A percentile compares a stretch with the other conserved stretches of the same genome.
phyloP scores from a whole-genome alignment of 257 asterid genomes.

The Ilex aquifolium region DNA sequence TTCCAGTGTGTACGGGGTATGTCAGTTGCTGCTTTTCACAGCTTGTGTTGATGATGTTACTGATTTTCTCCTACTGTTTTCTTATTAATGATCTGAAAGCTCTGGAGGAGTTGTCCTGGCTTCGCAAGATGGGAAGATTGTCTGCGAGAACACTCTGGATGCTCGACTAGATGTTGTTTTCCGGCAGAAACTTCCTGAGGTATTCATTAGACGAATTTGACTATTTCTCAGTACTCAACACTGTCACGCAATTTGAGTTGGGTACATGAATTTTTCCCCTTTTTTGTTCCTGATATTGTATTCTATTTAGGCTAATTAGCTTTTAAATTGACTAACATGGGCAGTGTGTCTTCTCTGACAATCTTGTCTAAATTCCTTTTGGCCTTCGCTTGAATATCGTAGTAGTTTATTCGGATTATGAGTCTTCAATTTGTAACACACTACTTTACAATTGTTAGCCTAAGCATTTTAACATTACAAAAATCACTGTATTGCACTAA shows the following conservation, averaged over 20 bases:
- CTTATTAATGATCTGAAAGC: conserved; percentile 11
- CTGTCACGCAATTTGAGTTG: not conserved
- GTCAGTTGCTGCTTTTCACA: too few species aligned
- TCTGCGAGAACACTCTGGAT: conserved; percentile 41
- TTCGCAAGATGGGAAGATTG: conserved; percentile 47
- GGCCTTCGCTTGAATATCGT: too few species aligned
- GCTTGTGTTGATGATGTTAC: not conserved
- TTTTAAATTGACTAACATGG: not conserved
- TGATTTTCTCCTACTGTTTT: not conserved
- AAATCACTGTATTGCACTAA: too few species aligned
- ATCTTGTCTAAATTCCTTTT: too few species aligned
- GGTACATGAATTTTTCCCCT: not conserved
- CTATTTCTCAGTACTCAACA: not conserved
- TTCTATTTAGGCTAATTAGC: not conserved
- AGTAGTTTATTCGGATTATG: too few species aligned
- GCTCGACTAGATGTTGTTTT: conserved; percentile 36
- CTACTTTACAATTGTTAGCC: too few species aligned
- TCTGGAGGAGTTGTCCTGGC: conserved; percentile 51
- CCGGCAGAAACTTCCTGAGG: conserved; percentile 40
- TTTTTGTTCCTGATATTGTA: not conserved
- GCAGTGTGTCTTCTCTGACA: not conserved
- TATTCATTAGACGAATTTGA: not conserved
- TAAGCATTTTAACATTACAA: too few species aligned
- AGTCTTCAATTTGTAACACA: too few species aligned
- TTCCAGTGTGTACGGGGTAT: too few species aligned